Base-by-base conservation (phyloP, 352 stramenopile species). In the Phytophthora parvispora region DNA sequence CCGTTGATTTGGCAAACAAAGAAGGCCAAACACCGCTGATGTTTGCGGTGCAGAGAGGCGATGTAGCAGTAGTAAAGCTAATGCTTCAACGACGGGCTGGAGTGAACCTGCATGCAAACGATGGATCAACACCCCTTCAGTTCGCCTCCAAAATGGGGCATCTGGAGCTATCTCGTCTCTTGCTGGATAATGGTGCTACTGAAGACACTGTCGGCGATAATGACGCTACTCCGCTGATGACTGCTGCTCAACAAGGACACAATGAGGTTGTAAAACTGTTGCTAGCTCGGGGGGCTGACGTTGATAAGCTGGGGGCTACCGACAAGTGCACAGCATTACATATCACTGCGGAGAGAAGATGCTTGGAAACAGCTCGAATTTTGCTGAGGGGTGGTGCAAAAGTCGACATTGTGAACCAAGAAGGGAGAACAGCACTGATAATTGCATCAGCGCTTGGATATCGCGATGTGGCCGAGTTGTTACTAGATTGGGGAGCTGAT, bases 1-100 rank as follows among this genome's bases (percentile, higher is more conserved):
- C 28, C 5, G n/a, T 55, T 55, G 49, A 55, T 55, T 55, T 55
- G 16, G 28, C 49, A 28, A 55, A 55, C 49, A 55, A 55, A 28
- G 27, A 16, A 4, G 49, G 49, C 9, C 0, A 55, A n/a, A 55
- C 49, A 27, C 28, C 49, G 27, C 28, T 55, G 16, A 28, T 55
- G 15, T 22, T 25, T 42, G 49, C 49, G 6, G 16, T n/a, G 18
- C 27, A 24, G 5, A 15, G n/a, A 7, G 49, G 49, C 3, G 27
- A 55, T 28, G 49, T 55, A 31, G 49, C 34, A 25, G 36, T 55
- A 0, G 28, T 55, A 25, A 43, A 55, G 22, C 27, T 55, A 25
- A 6, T 55, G 6, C 49, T 55, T 2, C 15, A 42, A 22, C 28
- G 28, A 5, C 15, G 16, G 4, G 49, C 49, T 40, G n/a, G 10